Base-by-base conservation (phyloP, 2,329 filamentous ascomycete species). In the Phyllosticta citriasiana region DNA sequence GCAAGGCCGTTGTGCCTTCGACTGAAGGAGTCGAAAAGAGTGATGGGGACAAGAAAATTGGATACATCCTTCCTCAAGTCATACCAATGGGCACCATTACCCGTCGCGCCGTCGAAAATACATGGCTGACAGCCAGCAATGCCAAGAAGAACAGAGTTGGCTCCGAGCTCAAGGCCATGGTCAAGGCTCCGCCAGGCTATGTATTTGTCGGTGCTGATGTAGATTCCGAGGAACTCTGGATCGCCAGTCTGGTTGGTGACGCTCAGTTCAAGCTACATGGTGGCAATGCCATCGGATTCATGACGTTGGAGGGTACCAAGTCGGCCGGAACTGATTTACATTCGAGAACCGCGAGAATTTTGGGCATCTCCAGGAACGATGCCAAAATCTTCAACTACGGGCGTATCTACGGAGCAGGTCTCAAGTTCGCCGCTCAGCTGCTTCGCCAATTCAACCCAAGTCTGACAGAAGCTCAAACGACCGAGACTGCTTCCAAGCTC, bases 361-460 rank as follows among this genome's bases (percentile, higher is more conserved):
- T 99, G 2, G 93, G 92, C 6, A 99, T 99, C 64, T 95, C 91
- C 2, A 84, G 94, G 64, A 97, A 97, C 69, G 86, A 97, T 69
- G 94, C 94, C 62, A 99, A 99, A 72, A 85, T 99, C 0, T 99
- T 99, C 80, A 99, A 99, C 73, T 99, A 99, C 68, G 95, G 95
- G 7, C 89, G 95, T 51, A 99, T 99, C 56, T 99, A 99, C 70
- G 95, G 94, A n/a, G 95, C 94, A 4, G 95, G 94, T 0, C 78
- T 97, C 57, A 96, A 91, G 67, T 99, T 99, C 70, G 94, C 94
- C 0, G 86, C 88, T 2, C 95, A 90, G 9, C 79, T 99, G 2
- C 82, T 99, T 1, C 85, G 92, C 7, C 94, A 97, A 70, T 99
- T 99, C 78, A 97, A 97, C 68, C 91, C 93, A 1, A 81, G 77